Base-by-base conservation (phyloP, 768 basidiomycete species). In the Lentinula guzmanii region DNA sequence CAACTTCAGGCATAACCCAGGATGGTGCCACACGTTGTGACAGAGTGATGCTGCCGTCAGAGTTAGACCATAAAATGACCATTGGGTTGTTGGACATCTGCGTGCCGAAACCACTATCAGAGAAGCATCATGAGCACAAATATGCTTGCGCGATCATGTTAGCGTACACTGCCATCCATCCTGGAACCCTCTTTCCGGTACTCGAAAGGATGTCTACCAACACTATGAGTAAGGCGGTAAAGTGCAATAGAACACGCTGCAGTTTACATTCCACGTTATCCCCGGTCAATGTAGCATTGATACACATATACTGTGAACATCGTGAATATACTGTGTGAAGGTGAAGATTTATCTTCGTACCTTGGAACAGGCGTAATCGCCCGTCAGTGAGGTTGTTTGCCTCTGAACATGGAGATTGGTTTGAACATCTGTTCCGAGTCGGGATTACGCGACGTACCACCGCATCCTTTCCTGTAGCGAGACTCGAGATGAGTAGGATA, bases 1-100 rank as follows among this genome's bases (percentile, higher is more conserved):
- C 83, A 54, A 86, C 78, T 13, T 74, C 79, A 5, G 89, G 89
- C 82, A 83, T 82, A 4, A 76, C 74, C 63, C 86, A 76, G 5
- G 66, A 68, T 1, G 77, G 64, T 0, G 89, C 84, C 34, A 70
- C 72, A 18, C 89, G 80, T 67, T 91, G 89, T 6, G 86, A 88
- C 24, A 91, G 70, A 11, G 86, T 88, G 61, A 88, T 75, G 21
- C 76, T 70, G 9, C 85, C 84, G 64, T 88, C 83, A 13, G 72
- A 70, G 67, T 89, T 86, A 6, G 81, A 74, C 89, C 89, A 91
- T 77, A 85, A 82, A 34, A 90, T 85, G 62, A 91, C 85, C 87
- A 91, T 89, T 0, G 84, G 80, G 5, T 79, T 74, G 64, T 78
- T 74, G 1, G 76, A 69, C 86, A 88, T 87, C 61, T 70, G 65